Evolutionary conservation across 169 alveolate species (phyloP).

Genomic region (Cryptosporidium sp.): DNA sequence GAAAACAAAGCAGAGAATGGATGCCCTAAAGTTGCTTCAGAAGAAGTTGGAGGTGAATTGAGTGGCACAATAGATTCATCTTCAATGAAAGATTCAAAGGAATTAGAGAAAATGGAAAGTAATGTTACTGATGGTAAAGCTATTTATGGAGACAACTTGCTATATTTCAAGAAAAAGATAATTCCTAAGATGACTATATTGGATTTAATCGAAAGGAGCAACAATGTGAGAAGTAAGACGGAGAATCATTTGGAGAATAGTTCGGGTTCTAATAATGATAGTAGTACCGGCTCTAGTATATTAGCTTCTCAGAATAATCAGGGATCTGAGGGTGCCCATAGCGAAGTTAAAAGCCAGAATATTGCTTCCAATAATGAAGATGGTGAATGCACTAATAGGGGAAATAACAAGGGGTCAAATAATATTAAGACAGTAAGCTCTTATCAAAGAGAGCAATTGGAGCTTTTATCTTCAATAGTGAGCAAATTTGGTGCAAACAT

Average conservation of each 20-base stretch:
- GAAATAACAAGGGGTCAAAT: not conserved
- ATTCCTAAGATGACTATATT: conserved; percentile 25
- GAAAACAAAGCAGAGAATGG: not conserved
- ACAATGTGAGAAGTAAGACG: not conserved
- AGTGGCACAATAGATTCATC: not conserved
- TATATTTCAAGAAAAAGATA: not conserved
- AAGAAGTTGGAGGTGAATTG: not conserved
- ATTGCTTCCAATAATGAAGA: not conserved
- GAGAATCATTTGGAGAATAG: not conserved
- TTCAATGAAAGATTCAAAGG: not conserved
- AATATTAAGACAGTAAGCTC: not conserved
- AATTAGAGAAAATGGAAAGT: not conserved
- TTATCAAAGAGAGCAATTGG: conserved; percentile 51
- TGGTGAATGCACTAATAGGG: not conserved
- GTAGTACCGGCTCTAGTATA: not conserved
- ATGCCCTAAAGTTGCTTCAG: not conserved
- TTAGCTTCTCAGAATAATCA: not conserved
- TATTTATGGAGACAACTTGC: not conserved
- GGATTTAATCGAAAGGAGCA: conserved; percentile 4
- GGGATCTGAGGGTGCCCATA: not conserved
- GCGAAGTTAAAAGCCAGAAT: not conserved
- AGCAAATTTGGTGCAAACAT: conserved; percentile 70
- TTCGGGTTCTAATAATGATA: not conserved
- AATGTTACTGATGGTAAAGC: not conserved
- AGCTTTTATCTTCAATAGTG: conserved; percentile 47